phyloP scores from a whole-genome alignment of 768 basidiomycete genomes.

The Tricholoma sp. region DNA sequence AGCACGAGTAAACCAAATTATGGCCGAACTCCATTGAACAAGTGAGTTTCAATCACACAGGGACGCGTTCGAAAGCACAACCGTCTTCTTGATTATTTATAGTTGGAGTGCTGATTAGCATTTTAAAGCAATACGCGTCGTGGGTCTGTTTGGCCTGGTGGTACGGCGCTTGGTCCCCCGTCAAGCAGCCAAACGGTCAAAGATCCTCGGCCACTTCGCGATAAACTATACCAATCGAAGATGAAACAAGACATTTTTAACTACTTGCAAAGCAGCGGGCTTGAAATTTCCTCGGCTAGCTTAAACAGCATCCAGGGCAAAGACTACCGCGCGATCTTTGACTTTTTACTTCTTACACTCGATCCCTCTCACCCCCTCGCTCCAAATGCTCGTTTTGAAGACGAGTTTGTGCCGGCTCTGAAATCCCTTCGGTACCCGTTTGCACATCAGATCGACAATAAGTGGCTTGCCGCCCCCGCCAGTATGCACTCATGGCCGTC shows the following conservation, averaged over 20 bases:
- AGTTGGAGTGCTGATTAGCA: neutral
- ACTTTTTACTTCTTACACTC: slow-evolving; percentile 63
- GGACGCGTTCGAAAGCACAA: slow-evolving; percentile 2
- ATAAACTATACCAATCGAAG: slow-evolving; percentile 64
- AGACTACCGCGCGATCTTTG: slow-evolving; percentile 83
- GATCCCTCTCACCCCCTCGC: slow-evolving; percentile 66
- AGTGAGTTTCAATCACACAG: slow-evolving; percentile 34
- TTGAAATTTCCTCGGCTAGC: slow-evolving; percentile 62
- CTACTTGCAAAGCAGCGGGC: slow-evolving; percentile 64
- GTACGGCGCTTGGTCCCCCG: slow-evolving; percentile 41
- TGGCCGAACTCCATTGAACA: slow-evolving; percentile 73
- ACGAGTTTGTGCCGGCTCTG: slow-evolving; percentile 75
- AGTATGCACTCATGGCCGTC: slow-evolving; percentile 92
- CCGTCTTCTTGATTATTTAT: neutral
- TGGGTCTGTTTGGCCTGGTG: slow-evolving; percentile 69
- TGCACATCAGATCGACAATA: slow-evolving; percentile 71
- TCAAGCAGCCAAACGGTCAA: slow-evolving; percentile 53
- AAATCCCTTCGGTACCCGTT: slow-evolving; percentile 81
- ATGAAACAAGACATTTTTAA: slow-evolving; percentile 74
- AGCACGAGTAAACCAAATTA: slow-evolving; percentile 63
- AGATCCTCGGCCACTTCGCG: slow-evolving; percentile 77
- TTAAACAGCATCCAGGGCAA: slow-evolving; percentile 78
- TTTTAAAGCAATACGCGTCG: slow-evolving; percentile 58
- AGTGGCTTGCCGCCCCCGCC: slow-evolving; percentile 84
- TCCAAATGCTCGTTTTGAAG: slow-evolving; percentile 55